Evolutionary conservation across 441 rosid species (phyloP).

Genomic region (Erysimum pusillum): DNA sequence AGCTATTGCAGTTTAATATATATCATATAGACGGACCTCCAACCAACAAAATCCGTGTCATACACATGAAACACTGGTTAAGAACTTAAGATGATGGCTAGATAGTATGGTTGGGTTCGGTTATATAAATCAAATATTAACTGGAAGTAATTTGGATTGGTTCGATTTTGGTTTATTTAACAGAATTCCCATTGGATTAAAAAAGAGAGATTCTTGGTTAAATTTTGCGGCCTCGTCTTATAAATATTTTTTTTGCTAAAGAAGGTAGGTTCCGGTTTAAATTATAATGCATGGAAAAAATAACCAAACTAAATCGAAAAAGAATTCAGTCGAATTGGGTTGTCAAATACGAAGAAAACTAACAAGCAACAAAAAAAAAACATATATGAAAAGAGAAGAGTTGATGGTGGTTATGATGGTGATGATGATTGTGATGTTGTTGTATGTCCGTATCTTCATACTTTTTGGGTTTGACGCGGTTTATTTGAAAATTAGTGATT

Average conservation of each 20-base stretch:
- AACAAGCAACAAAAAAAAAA: not conserved
- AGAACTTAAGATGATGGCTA: not conserved
- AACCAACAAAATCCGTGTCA: not conserved
- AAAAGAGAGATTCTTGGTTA: not conserved
- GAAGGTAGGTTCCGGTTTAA: not conserved
- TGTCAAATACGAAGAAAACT: not conserved
- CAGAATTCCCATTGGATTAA: not conserved
- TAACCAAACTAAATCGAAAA: not conserved
- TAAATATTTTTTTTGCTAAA: not conserved
- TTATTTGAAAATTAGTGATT: slow-evolving; percentile 11
- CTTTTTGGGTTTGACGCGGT: not conserved
- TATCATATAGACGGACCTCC: no score
- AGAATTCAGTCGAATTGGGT: not conserved
- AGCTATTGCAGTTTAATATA: not conserved
- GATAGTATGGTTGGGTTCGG: not conserved
- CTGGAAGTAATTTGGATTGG: not conserved
- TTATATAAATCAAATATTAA: not conserved
- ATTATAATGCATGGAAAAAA: not conserved
- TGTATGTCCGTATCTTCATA: not conserved
- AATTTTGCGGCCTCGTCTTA: not conserved
- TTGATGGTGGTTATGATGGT: not conserved
- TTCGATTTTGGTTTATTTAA: not conserved
- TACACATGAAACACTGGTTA: not conserved
- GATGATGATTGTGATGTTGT: not conserved
- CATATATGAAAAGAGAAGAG: not conserved